These are phyloP conservation scores for Endogone sp. DNA, from an alignment of 192 early-diverging fungal genomes.

Conservation along the genomic window DNA sequence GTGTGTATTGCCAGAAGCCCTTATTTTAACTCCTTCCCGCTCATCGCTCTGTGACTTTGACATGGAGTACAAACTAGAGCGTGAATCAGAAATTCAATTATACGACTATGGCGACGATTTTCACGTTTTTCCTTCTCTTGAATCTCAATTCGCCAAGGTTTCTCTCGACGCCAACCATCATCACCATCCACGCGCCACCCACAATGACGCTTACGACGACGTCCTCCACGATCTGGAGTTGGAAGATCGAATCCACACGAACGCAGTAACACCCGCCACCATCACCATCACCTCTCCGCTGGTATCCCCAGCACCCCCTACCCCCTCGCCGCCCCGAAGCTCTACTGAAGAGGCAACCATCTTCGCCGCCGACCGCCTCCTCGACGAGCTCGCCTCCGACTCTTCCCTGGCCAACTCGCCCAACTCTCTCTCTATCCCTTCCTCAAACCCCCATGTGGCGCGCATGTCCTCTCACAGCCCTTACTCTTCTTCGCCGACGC, in stretches of 20 bases:
- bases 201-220: not conserved
- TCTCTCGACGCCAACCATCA: not conserved
- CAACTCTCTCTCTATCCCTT: not conserved
- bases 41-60: not conserved
- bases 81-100: not conserved
- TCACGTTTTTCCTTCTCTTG: not conserved
- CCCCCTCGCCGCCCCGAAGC: not conserved
- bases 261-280: not conserved
- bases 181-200: not conserved
- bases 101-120: not conserved
- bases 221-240: not conserved
- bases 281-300: not conserved
- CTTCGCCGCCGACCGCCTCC: not conserved
- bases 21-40: not conserved
- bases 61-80: not conserved
- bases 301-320: not conserved
- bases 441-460: not conserved
- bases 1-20: not conserved
- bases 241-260: not conserved
- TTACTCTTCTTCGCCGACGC: not conserved
- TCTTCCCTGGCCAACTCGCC: not conserved
- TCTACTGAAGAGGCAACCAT: not conserved
- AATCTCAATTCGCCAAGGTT: not conserved
- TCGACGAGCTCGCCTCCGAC: not conserved
- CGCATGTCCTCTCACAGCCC: not conserved